These are phyloP conservation scores for Musa troglodytarum DNA, from an alignment of 176 grass and related monocot species.

Conservation along the genomic window DNA sequence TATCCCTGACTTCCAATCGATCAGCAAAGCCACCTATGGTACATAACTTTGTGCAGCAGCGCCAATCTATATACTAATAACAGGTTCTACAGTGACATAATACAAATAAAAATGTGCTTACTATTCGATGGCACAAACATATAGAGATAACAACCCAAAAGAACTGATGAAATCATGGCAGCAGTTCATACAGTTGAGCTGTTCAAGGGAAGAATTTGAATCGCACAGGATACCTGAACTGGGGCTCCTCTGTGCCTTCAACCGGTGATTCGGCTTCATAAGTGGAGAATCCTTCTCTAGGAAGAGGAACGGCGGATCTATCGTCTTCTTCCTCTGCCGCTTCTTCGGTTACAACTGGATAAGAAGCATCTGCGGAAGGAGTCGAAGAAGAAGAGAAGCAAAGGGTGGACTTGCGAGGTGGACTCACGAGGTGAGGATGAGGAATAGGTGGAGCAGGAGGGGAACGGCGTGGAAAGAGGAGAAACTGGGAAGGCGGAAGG, in stretches of 20 bases:
- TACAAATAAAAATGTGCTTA: no score
- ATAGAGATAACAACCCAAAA: no score
- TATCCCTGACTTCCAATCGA: no score
- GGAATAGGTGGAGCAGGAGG: background rate
- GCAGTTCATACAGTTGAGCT: no score
- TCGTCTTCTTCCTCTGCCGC: slow-evolving; percentile 6
- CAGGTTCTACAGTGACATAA: no score
- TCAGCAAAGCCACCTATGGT: no score
- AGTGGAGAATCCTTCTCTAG: background rate
- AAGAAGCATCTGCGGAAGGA: background rate
- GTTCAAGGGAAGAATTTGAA: no score
- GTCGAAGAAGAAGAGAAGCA: slow-evolving; percentile 1
- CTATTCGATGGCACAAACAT: no score
- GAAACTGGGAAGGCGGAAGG: background rate
- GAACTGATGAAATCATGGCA: no score
- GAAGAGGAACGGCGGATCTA: background rate
- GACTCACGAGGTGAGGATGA: background rate
- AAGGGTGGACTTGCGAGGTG: background rate
- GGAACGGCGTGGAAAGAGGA: background rate
- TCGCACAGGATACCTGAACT: slow-evolving; percentile 22
- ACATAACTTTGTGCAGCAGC: no score
- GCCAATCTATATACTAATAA: background rate
- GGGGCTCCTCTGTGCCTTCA: slow-evolving; percentile 2
- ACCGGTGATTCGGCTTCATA: background rate
- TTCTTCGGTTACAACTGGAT: slow-evolving; percentile 14